These are phyloP conservation scores for Penicillium desertorum DNA, from an alignment of 495 filamentous ascomycete genomes.

Conservation along the genomic window DNA sequence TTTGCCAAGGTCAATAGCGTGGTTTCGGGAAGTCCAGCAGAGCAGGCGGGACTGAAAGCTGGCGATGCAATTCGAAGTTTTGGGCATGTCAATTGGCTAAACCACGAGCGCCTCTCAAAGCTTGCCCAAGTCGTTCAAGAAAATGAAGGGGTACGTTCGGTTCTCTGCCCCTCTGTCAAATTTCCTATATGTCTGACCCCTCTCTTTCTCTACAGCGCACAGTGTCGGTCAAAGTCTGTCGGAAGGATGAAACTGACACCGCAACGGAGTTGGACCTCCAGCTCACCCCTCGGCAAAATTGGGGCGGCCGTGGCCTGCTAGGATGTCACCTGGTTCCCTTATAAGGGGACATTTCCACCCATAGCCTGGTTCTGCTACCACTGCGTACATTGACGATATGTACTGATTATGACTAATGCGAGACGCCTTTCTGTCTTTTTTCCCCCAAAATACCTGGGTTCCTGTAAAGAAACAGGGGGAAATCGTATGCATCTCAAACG, in stretches of 20 bases:
- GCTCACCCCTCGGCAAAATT: conserved; percentile 71
- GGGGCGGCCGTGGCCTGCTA: conserved; percentile 85
- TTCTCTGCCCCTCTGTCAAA: neutral
- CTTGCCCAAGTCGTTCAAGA: conserved; percentile 81
- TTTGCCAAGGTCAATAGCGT: conserved; percentile 94
- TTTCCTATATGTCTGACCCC: conserved; percentile 12
- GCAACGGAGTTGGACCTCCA: conserved; percentile 61
- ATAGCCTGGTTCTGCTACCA: neutral
- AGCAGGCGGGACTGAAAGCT: conserved; percentile 72
- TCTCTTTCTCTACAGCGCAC: conserved; percentile 48
- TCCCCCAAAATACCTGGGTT: neutral
- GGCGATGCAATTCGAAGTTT: conserved; percentile 86
- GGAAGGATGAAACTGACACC: conserved; percentile 45
- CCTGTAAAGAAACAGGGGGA: neutral
- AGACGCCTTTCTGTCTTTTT: neutral
- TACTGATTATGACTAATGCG: conserved; percentile 16
- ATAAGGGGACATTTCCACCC: conserved; percentile 22
- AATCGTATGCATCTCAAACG: neutral
- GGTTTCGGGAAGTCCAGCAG: conserved; percentile 74
- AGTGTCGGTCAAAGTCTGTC: conserved; percentile 67
- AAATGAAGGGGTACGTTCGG: conserved; percentile 78
- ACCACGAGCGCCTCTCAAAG: conserved; percentile 81
- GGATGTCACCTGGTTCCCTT: conserved; percentile 88
- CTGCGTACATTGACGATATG: conserved; percentile 9
- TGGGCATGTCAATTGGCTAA: conserved; percentile 74